phyloP scores from a whole-genome alignment of 352 stramenopile genomes.

The Thraustochytrium striatum region DNA sequence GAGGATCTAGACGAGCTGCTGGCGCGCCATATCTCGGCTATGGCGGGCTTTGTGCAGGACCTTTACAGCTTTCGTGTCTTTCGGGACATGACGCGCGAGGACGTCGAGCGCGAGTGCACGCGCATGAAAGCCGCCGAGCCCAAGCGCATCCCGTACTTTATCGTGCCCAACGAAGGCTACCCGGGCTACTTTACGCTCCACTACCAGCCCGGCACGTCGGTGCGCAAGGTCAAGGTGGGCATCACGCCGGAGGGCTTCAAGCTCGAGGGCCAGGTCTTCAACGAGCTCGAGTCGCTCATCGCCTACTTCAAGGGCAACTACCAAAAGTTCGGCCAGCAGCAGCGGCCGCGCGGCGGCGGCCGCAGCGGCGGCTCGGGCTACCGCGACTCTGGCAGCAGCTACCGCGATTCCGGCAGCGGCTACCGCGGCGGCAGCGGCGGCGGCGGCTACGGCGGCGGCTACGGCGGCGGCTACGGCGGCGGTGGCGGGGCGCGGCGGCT shows the following conservation, averaged over 20 bases:
- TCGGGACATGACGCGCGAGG: background rate
- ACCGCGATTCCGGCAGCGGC: background rate
- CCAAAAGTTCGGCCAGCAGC: background rate
- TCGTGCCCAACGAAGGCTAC: conserved; percentile 24
- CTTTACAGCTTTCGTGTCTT: conserved; percentile 50
- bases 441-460: background rate
- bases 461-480: background rate
- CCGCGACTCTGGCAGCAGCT: background rate
- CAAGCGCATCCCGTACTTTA: conserved; percentile 53
- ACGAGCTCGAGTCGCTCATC: background rate
- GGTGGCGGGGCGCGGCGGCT: background rate
- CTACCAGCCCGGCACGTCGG: background rate
- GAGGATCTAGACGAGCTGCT: conserved; percentile 57
- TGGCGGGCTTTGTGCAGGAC: conserved; percentile 53
- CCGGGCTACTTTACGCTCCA: conserved; percentile 34
- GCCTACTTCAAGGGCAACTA: conserved; percentile 40
- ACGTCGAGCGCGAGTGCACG: conserved; percentile 45
- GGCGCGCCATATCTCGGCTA: conserved; percentile 53
- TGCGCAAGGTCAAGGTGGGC: conserved; percentile 17
- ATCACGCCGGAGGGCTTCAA: conserved; percentile 40
- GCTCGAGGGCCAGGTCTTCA: conserved; percentile 9
- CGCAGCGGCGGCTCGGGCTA: background rate
- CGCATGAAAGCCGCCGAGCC: conserved; percentile 44
- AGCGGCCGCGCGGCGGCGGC: background rate
- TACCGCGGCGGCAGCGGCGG: conserved; percentile 1